Conservation (phyloP, 169 alveolate genomes). For the Plasmodium chabaudi region DNA sequence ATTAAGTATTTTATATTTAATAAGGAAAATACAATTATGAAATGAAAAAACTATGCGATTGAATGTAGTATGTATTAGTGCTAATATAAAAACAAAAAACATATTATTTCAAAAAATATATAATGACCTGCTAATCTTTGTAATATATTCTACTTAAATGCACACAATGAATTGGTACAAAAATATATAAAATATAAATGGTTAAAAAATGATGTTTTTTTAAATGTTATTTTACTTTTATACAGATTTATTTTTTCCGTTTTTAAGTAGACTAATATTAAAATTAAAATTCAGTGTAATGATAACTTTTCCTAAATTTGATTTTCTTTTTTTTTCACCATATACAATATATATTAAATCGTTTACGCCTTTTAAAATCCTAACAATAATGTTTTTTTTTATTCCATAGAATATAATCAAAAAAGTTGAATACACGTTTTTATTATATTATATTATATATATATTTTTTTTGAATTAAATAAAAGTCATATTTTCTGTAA, state of each 20-base stretch:
- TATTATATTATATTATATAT: background rate
- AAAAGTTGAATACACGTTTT: conserved; percentile 2
- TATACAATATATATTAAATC: conserved; percentile 2
- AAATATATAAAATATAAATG: background rate
- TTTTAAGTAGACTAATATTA: conserved; percentile 16
- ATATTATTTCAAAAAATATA: no score
- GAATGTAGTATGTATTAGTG: no score
- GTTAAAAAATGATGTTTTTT: conserved; percentile 4
- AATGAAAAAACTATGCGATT: no score
- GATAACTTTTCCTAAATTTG: background rate
- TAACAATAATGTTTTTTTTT: background rate
- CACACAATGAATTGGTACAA: conserved; percentile 1
- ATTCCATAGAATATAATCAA: conserved; percentile 2
- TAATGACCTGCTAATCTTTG: background rate
- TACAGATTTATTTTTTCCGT: background rate
- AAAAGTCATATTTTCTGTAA: conserved; percentile 2
- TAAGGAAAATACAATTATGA: no score
- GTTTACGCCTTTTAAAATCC: background rate
- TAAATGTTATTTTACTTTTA: conserved; percentile 2
- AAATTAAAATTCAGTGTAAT: background rate
- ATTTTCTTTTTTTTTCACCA: conserved; percentile 17
- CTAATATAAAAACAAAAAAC: background rate
- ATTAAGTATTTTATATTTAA: no score
- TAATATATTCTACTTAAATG: background rate
- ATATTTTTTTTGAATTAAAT: conserved; percentile 8